Evolutionary conservation across 2,329 filamentous ascomycete genomes (phyloP).

Genomic region (Botrytis fabae): DNA sequence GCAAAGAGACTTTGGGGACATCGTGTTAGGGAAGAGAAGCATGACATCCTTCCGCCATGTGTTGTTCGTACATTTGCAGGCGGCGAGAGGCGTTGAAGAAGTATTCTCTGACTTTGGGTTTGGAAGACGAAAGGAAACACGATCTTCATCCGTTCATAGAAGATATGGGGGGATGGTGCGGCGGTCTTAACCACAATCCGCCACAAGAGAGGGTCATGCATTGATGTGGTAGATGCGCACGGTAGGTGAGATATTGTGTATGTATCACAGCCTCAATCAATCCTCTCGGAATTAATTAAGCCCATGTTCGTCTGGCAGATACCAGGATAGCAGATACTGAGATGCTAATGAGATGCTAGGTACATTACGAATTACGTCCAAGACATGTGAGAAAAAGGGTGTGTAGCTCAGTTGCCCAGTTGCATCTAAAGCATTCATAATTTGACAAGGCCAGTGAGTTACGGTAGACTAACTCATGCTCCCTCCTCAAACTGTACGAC

Average conservation of each 20-base stretch:
- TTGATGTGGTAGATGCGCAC: conserved; percentile 9
- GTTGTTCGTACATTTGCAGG: background rate
- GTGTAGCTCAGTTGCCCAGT: background rate
- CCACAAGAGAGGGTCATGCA: conserved; percentile 12
- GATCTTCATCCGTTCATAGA: background rate
- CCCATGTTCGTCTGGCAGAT: conserved; percentile 20
- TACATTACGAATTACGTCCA: conserved; percentile 3
- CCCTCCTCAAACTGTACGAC: conserved; percentile 14
- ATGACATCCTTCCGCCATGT: background rate
- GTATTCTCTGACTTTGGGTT: background rate
- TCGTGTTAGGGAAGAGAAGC: background rate
- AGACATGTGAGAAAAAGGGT: background rate
- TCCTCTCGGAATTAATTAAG: conserved; percentile 19
- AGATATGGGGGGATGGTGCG: background rate
- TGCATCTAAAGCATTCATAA: background rate
- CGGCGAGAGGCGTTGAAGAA: background rate
- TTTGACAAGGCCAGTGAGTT: background rate
- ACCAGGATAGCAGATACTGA: background rate
- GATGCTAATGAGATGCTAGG: conserved; percentile 4
- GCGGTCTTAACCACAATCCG: conserved; percentile 10
- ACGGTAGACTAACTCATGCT: background rate
- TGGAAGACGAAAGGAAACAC: background rate
- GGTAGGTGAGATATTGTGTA: conserved; percentile 19
- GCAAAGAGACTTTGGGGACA: background rate
- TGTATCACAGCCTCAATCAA: conserved; percentile 22